A percentile compares a stretch with the other conserved stretches of the same genome.
Evolutionary conservation across 257 asterid genomes (phyloP).

Genomic region (Nicotiana attenuata): DNA sequence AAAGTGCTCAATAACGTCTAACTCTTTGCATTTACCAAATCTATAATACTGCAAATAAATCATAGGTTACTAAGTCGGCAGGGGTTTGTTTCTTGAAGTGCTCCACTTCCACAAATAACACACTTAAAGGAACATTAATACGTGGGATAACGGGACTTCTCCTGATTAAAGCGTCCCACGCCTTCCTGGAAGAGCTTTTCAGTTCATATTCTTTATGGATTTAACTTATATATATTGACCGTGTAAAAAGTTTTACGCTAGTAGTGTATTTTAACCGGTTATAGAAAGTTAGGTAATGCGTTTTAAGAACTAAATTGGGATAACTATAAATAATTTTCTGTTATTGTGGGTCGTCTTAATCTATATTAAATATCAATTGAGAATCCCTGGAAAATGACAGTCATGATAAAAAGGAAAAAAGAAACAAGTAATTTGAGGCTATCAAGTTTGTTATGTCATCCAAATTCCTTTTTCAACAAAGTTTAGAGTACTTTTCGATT

Average conservation of each 20-base stretch:
- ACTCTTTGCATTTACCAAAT: background rate
- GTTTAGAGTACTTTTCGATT: background rate
- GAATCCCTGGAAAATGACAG: background rate
- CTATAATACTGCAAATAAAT: background rate
- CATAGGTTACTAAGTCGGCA: background rate
- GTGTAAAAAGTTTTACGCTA: no score
- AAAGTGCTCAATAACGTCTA: background rate
- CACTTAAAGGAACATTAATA: background rate
- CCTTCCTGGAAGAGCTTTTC: background rate
- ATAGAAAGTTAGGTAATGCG: no score
- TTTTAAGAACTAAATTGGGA: no score
- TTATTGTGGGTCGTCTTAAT: no score
- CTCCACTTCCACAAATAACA: background rate
- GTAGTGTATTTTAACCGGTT: background rate
- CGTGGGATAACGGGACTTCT: no score
- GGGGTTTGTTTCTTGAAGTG: background rate
- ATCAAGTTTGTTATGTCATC: background rate
- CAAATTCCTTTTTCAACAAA: background rate
- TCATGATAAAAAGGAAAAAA: background rate
- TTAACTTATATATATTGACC: background rate
- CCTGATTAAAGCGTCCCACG: background rate
- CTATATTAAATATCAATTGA: background rate
- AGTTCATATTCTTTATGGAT: background rate
- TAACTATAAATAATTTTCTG: no score
- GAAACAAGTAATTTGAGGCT: background rate